Percentiles rank a stretch among this genome's conserved stretches.
These are phyloP conservation scores for Amanita fuliginea DNA, from an alignment of 768 basidiomycete species.

Conservation along the genomic window DNA sequence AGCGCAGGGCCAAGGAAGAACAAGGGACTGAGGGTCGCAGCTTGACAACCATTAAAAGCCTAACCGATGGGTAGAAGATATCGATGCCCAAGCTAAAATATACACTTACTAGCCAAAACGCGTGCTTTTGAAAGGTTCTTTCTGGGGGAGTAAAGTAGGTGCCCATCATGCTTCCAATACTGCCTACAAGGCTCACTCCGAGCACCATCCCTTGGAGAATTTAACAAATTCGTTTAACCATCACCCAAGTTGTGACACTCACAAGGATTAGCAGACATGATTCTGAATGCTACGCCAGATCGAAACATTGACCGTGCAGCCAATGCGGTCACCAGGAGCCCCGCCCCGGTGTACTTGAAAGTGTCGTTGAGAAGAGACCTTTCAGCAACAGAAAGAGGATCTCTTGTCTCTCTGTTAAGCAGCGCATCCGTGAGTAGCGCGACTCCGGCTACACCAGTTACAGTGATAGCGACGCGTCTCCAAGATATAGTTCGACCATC, in stretches of 20 bases:
- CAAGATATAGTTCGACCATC: slow-evolving; percentile 15
- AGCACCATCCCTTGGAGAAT: slow-evolving; percentile 59
- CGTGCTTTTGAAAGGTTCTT: slow-evolving; percentile 63
- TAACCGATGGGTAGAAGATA: slow-evolving; percentile 15
- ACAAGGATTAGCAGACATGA: slow-evolving; percentile 85
- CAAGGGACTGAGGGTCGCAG: slow-evolving; percentile 77
- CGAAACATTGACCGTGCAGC: slow-evolving; percentile 73
- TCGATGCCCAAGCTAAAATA: background rate
- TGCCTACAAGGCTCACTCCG: slow-evolving; percentile 68
- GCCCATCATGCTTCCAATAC: slow-evolving; percentile 81
- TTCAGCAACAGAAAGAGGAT: slow-evolving; percentile 49
- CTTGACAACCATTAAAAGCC: slow-evolving; percentile 83
- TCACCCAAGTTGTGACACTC: slow-evolving; percentile 12
- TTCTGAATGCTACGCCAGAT: slow-evolving; percentile 52
- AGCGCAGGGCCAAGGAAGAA: slow-evolving; percentile 84
- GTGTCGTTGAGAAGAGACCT: slow-evolving; percentile 62
- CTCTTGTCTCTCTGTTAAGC: slow-evolving; percentile 73
- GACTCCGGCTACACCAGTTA: slow-evolving; percentile 59
- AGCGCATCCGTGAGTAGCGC: slow-evolving; percentile 51
- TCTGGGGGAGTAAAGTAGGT: slow-evolving; percentile 72
- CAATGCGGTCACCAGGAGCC: slow-evolving; percentile 64
- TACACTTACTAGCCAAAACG: slow-evolving; percentile 63
- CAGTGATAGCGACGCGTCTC: slow-evolving; percentile 32
- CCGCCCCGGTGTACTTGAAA: slow-evolving; percentile 79
- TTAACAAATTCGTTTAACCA: background rate